Conservation (phyloP, 768 basidiomycete species). For the Boletus reticuloceps region DNA sequence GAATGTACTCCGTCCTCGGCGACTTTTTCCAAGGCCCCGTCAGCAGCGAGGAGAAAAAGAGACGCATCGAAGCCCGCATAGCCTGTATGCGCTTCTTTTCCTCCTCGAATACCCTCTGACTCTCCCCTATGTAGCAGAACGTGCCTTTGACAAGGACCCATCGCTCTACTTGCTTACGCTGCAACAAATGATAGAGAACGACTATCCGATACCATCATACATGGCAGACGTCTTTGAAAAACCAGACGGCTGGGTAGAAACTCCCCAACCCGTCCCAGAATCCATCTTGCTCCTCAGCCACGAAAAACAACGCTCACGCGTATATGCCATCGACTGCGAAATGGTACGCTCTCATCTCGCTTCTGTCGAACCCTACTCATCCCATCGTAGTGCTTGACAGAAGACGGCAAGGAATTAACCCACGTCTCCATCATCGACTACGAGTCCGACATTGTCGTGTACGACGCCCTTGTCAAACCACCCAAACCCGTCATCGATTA, state of each 20-base stretch:
- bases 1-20: conserved; percentile 84
- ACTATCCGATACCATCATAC: conserved; percentile 87
- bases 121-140: conserved; percentile 45
- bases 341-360: conserved; percentile 60
- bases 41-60: conserved; percentile 75
- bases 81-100: conserved; percentile 28
- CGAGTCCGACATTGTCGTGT: conserved; percentile 66
- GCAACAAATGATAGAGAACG: conserved; percentile 92
- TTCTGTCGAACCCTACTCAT: background rate
- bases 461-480: conserved; percentile 90
- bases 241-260: conserved; percentile 78
- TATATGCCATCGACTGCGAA: conserved; percentile 93
- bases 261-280: conserved; percentile 46
- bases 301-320: conserved; percentile 39
- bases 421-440: conserved; percentile 84
- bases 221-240: conserved; percentile 69
- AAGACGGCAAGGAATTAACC: conserved; percentile 87
- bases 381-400: conserved; percentile 70
- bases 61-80: conserved; percentile 47
- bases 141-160: conserved; percentile 60
- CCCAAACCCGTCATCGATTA: conserved; percentile 84
- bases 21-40: conserved; percentile 81
- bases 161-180: conserved; percentile 69
- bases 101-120: conserved; percentile 2
- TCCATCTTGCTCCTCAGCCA: conserved; percentile 31